phyloP scores from a whole-genome alignment of 1,139 yeast genomes.

The Suhomyces chickasaworum region DNA sequence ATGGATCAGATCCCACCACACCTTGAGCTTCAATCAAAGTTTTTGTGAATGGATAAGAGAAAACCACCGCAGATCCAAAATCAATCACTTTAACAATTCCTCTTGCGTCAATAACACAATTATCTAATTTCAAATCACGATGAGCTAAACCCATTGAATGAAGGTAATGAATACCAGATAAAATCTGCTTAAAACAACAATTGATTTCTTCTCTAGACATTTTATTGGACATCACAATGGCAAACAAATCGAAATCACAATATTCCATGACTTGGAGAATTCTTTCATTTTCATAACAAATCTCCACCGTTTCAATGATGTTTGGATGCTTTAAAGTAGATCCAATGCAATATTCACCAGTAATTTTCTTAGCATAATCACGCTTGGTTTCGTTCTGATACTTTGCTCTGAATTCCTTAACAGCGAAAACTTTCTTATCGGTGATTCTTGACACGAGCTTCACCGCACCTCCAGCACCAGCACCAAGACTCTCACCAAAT shows the following conservation, averaged over 20 bases:
- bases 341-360: slow-evolving; percentile 95
- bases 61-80: slow-evolving; percentile 93
- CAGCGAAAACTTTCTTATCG: slow-evolving; percentile 82
- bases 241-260: slow-evolving; percentile 90
- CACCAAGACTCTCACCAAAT: slow-evolving; percentile 85
- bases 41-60: slow-evolving; percentile 85
- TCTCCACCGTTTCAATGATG: slow-evolving; percentile 87
- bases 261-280: slow-evolving; percentile 94
- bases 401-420: slow-evolving; percentile 84
- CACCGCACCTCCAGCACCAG: slow-evolving; percentile 96
- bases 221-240: slow-evolving; percentile 92
- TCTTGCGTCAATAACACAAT: slow-evolving; percentile 81
- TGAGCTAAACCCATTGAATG: slow-evolving; percentile 91
- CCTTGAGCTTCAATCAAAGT: slow-evolving; percentile 83
- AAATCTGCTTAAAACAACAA: slow-evolving; percentile 87
- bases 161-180: slow-evolving; percentile 78
- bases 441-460: slow-evolving; percentile 66
- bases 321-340: slow-evolving; percentile 88
- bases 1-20: slow-evolving; percentile 92
- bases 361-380: slow-evolving; percentile 90
- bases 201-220: slow-evolving; percentile 85
- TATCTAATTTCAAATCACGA: slow-evolving; percentile 88
- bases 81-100: slow-evolving; percentile 92
- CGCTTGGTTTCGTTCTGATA: slow-evolving; percentile 75
- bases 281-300: slow-evolving; percentile 84